Evolutionary conservation across 768 basidiomycete genomes (phyloP), one percentile per base, ranked within the genome.

Genomic region (Lactarius pseudohatsudake): DNA sequence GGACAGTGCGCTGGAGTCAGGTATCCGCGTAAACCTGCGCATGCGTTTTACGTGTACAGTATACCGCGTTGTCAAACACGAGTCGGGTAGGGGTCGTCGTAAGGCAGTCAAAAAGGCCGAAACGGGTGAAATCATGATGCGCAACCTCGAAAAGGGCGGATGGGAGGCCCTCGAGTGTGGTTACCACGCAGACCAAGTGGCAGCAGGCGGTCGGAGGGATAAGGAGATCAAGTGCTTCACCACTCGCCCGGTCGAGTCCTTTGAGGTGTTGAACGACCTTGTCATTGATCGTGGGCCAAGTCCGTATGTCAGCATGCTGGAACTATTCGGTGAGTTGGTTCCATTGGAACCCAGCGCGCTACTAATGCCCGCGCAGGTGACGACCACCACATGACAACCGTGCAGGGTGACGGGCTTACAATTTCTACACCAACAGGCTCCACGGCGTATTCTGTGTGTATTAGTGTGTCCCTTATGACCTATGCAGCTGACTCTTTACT

Each of bases 31-130:
- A 64, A 99, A 99, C 76, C 82, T 99, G 16, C 90, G 97, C 58
- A 99, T 99, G 97, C 88, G 97, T 34, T 99, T 99, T 77, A 98
- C 96, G 9, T 98, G 97, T 77, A 98, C 97, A 6, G 93, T 99
- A 15, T 99, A 96, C 76, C 91, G 97, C 47, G 91, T 95, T 5
- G 87, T 97, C 53, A 83, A 86, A 30, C 85, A 86, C 16, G 91
- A 90, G 73, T 84, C 62, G 5, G 84, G 85, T 28, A 86, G 81
- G 72, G 79, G 82, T 57, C 74, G 72, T 36, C 82, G 86, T 30
- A 89, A 91, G 67, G 97, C 96, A 0, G 88, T 98, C 59, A 95
- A 96, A 79, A 94, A 91, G 72, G 92, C 86, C 2, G 91, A 93
- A 68, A 96, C 94, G 1, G 97, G 97, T 11, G 96, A 97, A 75